A percentile compares a stretch with the other conserved stretches of the same genome.
These are phyloP conservation scores for Epichloe scottii DNA, from an alignment of 2,329 filamentous ascomycete species.

Conservation along the genomic window DNA sequence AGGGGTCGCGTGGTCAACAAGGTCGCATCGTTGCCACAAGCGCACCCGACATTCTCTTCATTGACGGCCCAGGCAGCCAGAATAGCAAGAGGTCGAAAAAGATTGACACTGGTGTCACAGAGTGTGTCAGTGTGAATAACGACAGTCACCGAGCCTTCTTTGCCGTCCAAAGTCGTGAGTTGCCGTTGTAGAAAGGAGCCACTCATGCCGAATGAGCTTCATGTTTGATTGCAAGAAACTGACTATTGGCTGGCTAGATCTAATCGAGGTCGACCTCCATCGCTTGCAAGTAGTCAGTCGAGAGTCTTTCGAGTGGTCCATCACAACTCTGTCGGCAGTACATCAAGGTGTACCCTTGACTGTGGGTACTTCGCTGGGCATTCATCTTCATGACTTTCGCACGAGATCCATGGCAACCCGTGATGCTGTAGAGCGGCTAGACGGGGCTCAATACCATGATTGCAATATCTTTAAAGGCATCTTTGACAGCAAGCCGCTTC, in stretches of 20 bases:
- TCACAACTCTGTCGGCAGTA: slow-evolving; percentile 68
- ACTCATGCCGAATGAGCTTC: too few relatives aligned
- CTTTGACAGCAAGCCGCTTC: slow-evolving; percentile 39
- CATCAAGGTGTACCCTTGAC: slow-evolving; percentile 59
- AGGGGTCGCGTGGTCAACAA: slow-evolving; percentile 37
- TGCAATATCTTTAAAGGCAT: slow-evolving; percentile 25
- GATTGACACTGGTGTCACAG: slow-evolving; percentile 61
- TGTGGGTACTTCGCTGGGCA: slow-evolving; percentile 67
- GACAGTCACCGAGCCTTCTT: slow-evolving; percentile 58
- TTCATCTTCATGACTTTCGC: slow-evolving; percentile 74
- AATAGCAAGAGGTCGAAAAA: slow-evolving; percentile 42
- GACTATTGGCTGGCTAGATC: slow-evolving; percentile 20
- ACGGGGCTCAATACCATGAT: slow-evolving; percentile 13
- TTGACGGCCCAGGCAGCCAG: slow-evolving; percentile 33
- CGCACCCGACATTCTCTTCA: slow-evolving; percentile 52
- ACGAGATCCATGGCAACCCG: slow-evolving; percentile 20
- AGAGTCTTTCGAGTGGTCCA: slow-evolving; percentile 65
- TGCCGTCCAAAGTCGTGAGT: slow-evolving; percentile 59
- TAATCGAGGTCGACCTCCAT: slow-evolving; percentile 72
- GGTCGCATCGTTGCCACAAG: slow-evolving; percentile 57
- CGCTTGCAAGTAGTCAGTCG: slow-evolving; percentile 58
- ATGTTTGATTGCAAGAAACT: not conserved
- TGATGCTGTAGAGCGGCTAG: slow-evolving; percentile 25
- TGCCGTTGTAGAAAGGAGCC: not conserved
- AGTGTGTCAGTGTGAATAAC: slow-evolving; percentile 73